Evolutionary conservation across 2,329 filamentous ascomycete genomes (phyloP).

Genomic region (Truncatella angustata): DNA sequence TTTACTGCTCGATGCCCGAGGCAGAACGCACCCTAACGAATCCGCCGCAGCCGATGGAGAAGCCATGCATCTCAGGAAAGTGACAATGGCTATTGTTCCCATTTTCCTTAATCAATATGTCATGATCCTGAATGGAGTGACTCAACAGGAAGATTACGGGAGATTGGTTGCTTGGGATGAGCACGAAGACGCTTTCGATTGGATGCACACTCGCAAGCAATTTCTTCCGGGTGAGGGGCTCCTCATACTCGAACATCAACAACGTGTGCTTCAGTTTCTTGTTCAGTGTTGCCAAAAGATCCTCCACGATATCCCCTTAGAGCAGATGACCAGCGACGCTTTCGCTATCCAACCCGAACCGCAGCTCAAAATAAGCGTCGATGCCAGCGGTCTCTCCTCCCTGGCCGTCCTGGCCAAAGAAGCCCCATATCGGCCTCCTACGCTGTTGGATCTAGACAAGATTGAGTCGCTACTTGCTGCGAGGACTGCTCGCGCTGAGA

Average conservation of each 20-base stretch:
- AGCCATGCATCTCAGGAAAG: conserved; percentile 27
- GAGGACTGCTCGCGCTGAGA: conserved; percentile 40
- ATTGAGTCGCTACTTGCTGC: conserved; percentile 44
- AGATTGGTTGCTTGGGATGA: conserved; percentile 32
- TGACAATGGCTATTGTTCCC: conserved; percentile 21
- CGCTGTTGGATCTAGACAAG: conserved; percentile 41
- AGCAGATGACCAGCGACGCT: conserved; percentile 23
- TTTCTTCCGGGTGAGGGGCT: conserved; percentile 46
- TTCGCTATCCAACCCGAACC: conserved; percentile 38
- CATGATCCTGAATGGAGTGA: conserved; percentile 33
- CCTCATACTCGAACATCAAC: conserved; percentile 48
- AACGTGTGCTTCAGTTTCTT: conserved; percentile 46
- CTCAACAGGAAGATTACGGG: conserved; percentile 31
- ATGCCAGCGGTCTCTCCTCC: conserved; percentile 32
- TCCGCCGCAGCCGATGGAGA: conserved; percentile 48
- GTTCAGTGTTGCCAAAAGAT: conserved; percentile 44
- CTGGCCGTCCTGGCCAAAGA: conserved; percentile 43
- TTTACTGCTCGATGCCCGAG: conserved; percentile 52
- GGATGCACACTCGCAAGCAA: conserved; percentile 32
- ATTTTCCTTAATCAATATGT: conserved; percentile 28
- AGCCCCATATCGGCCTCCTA: conserved; percentile 51
- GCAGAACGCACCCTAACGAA: conserved; percentile 38
- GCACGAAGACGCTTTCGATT: conserved; percentile 35
- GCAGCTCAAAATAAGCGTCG: conserved; percentile 23
- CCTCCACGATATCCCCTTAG: conserved; percentile 46